Percentiles rank a stretch among this genome's conserved stretches.
Conservation (phyloP, 1,284 basidiomycete genomes). For the Inonotus obliquus region DNA sequence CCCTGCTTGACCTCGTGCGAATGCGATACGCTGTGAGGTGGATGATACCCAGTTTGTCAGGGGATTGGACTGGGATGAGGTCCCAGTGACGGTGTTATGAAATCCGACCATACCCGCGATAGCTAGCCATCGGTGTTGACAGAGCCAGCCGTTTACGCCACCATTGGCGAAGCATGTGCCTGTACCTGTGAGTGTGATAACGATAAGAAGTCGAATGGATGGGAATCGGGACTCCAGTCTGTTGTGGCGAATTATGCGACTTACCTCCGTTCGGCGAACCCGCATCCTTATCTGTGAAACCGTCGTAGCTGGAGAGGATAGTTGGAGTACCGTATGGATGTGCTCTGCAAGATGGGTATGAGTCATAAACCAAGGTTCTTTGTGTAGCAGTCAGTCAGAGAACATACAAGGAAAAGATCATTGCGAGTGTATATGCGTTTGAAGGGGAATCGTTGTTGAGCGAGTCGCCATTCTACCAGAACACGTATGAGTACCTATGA, state of each 20-base stretch:
- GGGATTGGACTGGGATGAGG: slow-evolving; percentile 23
- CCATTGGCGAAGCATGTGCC: slow-evolving; percentile 53
- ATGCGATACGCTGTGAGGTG: slow-evolving; percentile 53
- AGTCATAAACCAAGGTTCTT: background rate
- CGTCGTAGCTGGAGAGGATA: slow-evolving; percentile 53
- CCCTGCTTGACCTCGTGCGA: slow-evolving; percentile 44
- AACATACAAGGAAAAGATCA: slow-evolving; percentile 52
- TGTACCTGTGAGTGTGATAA: slow-evolving; percentile 29
- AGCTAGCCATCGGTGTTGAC: slow-evolving; percentile 59
- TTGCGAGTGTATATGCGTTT: slow-evolving; percentile 58
- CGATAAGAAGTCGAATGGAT: too few relatives aligned
- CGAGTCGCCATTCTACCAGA: slow-evolving; percentile 42
- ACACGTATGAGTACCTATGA: background rate
- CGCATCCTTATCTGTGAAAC: slow-evolving; percentile 44
- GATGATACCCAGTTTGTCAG: slow-evolving; percentile 55
- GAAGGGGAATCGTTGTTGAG: slow-evolving; percentile 56
- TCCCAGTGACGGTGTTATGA: slow-evolving; percentile 45
- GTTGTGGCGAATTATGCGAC: background rate
- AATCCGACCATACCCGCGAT: slow-evolving; percentile 61
- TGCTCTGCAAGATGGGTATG: slow-evolving; percentile 28
- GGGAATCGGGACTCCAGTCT: background rate
- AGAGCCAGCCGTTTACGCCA: slow-evolving; percentile 53
- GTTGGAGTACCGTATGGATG: slow-evolving; percentile 65
- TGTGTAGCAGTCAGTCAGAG: background rate
- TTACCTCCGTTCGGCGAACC: slow-evolving; percentile 53